Evolutionary conservation across 1,284 basidiomycete genomes (phyloP).

Genomic region (Trichosporon sp.): DNA sequence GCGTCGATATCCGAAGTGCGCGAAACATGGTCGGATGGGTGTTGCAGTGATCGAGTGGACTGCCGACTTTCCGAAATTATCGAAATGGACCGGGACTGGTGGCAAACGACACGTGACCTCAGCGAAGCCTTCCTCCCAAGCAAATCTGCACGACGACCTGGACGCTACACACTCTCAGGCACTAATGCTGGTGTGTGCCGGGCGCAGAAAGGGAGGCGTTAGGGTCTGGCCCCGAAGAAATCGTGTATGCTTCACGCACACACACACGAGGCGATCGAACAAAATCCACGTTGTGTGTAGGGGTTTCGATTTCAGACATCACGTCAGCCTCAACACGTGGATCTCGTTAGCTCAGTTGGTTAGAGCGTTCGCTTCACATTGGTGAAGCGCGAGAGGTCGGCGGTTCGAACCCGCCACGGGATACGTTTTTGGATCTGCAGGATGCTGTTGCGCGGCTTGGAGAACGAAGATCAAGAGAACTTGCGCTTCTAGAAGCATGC

Average conservation of each 20-base stretch:
- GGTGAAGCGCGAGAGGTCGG: constrained; percentile 16
- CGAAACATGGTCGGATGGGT: constrained; percentile 1
- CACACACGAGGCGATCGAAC: no score
- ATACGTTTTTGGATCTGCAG: neutral
- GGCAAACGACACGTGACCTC: neutral
- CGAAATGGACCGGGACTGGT: neutral
- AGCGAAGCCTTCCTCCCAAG: no score
- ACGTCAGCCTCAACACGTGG: neutral
- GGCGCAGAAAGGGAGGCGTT: neutral
- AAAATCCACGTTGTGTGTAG: no score
- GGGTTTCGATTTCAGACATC: neutral
- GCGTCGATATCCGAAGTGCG: neutral
- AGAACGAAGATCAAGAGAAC: no score
- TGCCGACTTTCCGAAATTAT: constrained; percentile 12
- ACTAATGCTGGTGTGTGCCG: neutral
- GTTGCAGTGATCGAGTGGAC: constrained; percentile 1
- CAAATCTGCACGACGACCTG: neutral
- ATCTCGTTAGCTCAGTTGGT: constrained; percentile 18
- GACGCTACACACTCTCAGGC: neutral
- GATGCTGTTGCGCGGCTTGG: no score
- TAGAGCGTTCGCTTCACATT: constrained; percentile 19
- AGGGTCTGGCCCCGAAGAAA: no score
- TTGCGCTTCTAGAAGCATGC: no score
- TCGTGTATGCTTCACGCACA: no score
- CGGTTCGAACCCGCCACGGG: constrained; percentile 19